These are phyloP conservation scores for Plasmodium yoelii DNA, from an alignment of 169 alveolate genomes.

Conservation along the genomic window DNA sequence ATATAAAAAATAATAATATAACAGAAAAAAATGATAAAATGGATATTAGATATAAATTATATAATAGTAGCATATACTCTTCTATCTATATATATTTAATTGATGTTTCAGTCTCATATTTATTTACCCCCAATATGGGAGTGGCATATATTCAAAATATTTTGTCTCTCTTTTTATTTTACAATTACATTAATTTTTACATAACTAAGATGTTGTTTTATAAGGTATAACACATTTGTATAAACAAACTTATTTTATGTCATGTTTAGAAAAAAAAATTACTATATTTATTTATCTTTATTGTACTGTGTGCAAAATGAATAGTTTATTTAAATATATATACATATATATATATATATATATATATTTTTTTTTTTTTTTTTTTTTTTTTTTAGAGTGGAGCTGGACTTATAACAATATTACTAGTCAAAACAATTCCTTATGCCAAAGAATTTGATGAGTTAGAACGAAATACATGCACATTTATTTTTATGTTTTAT, in stretches of 20 bases:
- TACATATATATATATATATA: too few species aligned
- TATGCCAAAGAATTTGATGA: conserved; percentile 65
- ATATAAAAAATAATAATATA: background rate
- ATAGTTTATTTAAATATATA: background rate
- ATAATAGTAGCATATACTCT: conserved; percentile 38
- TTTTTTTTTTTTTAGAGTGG: conserved; percentile 61
- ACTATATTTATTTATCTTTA: too few species aligned
- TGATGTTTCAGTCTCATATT: conserved; percentile 49
- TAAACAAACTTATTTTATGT: too few species aligned
- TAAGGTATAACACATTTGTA: conserved; percentile 13
- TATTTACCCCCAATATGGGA: conserved; percentile 66
- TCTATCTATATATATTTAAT: conserved; percentile 50
- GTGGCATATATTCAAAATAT: conserved; percentile 37
- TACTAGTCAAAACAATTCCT: conserved; percentile 60
- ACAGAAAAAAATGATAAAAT: conserved; percentile 1
- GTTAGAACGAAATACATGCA: background rate
- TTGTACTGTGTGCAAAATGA: background rate
- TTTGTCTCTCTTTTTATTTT: conserved; percentile 39
- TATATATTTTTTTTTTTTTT: too few species aligned
- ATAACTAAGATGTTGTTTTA: conserved; percentile 59
- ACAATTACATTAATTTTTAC: conserved; percentile 45
- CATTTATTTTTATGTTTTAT: background rate
- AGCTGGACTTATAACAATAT: conserved; percentile 49
- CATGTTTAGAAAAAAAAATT: background rate
- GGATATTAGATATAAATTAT: conserved; percentile 43